Percentiles rank a stretch among this genome's conserved stretches.
Conservation (phyloP, 306 rosid genomes). For the Styphnolobium japonicum region DNA sequence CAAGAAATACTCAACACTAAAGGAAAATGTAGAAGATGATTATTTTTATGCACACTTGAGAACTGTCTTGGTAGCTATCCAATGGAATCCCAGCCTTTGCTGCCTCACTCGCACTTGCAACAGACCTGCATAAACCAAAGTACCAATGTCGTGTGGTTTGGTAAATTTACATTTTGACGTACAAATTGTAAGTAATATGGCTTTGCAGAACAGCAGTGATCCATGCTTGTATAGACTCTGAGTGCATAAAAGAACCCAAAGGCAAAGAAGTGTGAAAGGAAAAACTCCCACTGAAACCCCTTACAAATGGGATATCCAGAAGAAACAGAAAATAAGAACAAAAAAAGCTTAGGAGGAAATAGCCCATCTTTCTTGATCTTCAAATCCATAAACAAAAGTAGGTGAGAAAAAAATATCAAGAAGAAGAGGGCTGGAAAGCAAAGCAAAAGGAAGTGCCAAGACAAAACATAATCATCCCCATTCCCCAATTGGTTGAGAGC, state of each 20-base stretch:
- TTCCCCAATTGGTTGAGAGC: too few species aligned
- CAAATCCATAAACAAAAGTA: neutral
- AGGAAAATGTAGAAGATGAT: constrained; percentile 27
- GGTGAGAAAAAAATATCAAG: neutral
- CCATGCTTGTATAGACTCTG: neutral
- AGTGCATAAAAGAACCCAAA: too few species aligned
- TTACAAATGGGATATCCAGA: neutral
- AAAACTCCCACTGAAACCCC: neutral
- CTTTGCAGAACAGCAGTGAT: neutral
- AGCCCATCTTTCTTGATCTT: neutral
- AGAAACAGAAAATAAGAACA: neutral
- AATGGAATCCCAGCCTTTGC: constrained; percentile 63
- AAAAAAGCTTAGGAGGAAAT: neutral
- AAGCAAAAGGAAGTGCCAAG: neutral
- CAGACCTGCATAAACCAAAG: constrained; percentile 43
- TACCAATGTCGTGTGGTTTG: neutral
- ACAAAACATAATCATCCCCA: neutral
- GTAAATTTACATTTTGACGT: constrained; percentile 1
- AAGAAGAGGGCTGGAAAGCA: neutral
- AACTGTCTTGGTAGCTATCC: constrained; percentile 39
- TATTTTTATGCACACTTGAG: constrained; percentile 47
- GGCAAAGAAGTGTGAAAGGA: too few species aligned
- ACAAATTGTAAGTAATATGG: neutral
- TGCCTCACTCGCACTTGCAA: constrained; percentile 57
- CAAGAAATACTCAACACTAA: constrained; percentile 28